Evolutionary conservation across 1,284 basidiomycete genomes (phyloP).

Genomic region (Cerioporus squamosus): DNA sequence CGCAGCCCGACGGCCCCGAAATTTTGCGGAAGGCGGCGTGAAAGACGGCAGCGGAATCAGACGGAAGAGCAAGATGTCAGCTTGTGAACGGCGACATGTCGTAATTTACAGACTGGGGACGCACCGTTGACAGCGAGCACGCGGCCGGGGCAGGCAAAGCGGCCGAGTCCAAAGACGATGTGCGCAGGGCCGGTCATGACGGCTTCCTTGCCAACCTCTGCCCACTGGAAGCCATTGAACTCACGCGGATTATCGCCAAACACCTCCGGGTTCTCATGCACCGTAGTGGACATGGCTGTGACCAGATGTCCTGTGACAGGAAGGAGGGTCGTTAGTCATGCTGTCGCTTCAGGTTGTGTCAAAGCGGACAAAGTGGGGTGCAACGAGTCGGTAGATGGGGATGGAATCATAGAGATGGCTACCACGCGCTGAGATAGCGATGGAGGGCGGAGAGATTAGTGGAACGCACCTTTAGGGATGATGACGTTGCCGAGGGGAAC

Average conservation of each 20-base stretch:
- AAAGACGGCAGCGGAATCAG: neutral
- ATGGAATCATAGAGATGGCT: too few species aligned
- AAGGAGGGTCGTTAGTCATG: neutral
- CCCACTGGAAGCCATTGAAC: slow-evolving; percentile 42
- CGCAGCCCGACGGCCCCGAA: neutral
- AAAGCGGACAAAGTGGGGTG: too few species aligned
- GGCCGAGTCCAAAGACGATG: slow-evolving; percentile 41
- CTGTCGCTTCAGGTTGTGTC: neutral
- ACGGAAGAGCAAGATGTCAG: neutral
- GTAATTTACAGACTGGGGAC: slow-evolving; percentile 2
- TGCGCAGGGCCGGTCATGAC: slow-evolving; percentile 37
- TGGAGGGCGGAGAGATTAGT: neutral
- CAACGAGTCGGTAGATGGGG: too few species aligned
- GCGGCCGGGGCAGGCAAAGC: slow-evolving; percentile 42
- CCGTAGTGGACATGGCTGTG: slow-evolving; percentile 36
- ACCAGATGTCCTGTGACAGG: slow-evolving; percentile 31
- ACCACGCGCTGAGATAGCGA: neutral
- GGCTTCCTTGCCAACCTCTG: slow-evolving; percentile 34
- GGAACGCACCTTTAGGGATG: slow-evolving; percentile 38
- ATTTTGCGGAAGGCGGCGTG: neutral
- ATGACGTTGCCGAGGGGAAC: slow-evolving; percentile 36
- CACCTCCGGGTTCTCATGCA: slow-evolving; percentile 34
- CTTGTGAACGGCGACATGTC: neutral
- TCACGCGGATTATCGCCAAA: slow-evolving; percentile 34
- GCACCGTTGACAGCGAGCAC: slow-evolving; percentile 39